Percentiles rank a stretch among this genome's conserved stretches.
These are phyloP conservation scores for Aaosphaeria arxii DNA, from an alignment of 2,329 filamentous ascomycete species.

Conservation along the genomic window DNA sequence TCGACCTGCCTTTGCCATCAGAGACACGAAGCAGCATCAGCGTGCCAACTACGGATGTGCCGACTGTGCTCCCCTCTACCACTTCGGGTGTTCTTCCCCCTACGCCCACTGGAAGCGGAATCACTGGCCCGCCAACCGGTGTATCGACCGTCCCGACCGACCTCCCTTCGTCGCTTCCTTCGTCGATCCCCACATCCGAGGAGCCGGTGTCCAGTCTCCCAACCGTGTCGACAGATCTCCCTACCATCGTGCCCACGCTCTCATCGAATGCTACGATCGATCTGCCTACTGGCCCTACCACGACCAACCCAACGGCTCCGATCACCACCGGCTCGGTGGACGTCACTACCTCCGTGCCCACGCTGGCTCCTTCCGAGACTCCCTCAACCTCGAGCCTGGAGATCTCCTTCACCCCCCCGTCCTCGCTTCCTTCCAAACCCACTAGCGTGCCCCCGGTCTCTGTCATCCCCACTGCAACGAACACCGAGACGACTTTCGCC, in stretches of 20 bases:
- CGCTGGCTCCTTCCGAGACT: neutral
- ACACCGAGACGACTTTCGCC: constrained; percentile 46
- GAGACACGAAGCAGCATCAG: neutral
- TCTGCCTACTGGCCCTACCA: neutral
- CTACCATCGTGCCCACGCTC: neutral
- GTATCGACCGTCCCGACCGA: neutral
- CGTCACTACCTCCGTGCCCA: neutral
- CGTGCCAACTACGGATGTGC: neutral
- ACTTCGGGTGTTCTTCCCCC: constrained; percentile 1
- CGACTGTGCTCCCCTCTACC: neutral
- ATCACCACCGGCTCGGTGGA: neutral
- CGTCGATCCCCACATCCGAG: neutral
- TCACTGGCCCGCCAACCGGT: neutral
- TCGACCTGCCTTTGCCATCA: neutral
- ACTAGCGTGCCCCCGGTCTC: constrained; percentile 34
- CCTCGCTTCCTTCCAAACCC: constrained; percentile 11
- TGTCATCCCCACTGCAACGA: constrained; percentile 46
- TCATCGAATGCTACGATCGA: neutral
- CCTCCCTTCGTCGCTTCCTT: neutral
- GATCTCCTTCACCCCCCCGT: constrained; percentile 12
- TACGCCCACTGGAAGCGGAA: neutral
- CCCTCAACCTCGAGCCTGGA: neutral
- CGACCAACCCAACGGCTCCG: neutral
- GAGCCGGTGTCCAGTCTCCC: neutral
- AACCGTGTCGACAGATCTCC: neutral